Percentiles rank a stretch among this genome's conserved stretches.
Conservation (phyloP, 345 rosid species). For the Eucalyptus viminalis region DNA sequence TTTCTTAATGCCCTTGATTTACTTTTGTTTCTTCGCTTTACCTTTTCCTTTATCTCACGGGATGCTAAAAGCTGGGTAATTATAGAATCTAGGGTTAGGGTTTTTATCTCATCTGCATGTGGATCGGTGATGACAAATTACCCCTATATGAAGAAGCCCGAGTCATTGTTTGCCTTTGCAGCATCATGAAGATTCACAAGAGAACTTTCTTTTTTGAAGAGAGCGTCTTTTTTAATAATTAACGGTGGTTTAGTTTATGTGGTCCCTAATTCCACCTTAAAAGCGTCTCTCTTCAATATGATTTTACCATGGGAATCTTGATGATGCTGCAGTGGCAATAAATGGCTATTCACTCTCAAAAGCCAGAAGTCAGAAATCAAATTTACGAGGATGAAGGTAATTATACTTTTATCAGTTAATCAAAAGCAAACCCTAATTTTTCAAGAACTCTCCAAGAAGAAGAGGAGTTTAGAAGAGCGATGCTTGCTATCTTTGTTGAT, state of each 20-base stretch:
- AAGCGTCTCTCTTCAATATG: background rate
- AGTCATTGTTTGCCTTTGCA: conserved; percentile 70
- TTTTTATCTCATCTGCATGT: conserved; percentile 1
- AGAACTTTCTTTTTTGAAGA: background rate
- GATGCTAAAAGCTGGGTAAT: background rate
- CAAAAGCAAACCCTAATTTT: background rate
- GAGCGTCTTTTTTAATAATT: background rate
- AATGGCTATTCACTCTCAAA: conserved; percentile 20
- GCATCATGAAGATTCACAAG: conserved; percentile 94
- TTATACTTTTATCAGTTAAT: background rate
- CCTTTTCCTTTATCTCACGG: background rate
- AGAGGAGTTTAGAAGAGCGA: background rate
- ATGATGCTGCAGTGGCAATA: conserved; percentile 97
- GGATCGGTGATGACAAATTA: background rate
- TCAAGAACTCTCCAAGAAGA: background rate
- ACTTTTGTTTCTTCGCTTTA: background rate
- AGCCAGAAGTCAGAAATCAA: background rate
- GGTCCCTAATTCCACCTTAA: background rate
- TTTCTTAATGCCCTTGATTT: background rate
- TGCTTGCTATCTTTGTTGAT: background rate
- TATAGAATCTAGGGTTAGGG: conserved; percentile 20
- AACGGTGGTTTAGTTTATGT: background rate
- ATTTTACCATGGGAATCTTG: conserved; percentile 66
- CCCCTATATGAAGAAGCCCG: conserved; percentile 6
- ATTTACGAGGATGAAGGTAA: background rate